Evolutionary conservation across 192 early-diverging fungal species (phyloP), one percentile per base, ranked within the genome.

Genomic region (Gigaspora rosea): DNA sequence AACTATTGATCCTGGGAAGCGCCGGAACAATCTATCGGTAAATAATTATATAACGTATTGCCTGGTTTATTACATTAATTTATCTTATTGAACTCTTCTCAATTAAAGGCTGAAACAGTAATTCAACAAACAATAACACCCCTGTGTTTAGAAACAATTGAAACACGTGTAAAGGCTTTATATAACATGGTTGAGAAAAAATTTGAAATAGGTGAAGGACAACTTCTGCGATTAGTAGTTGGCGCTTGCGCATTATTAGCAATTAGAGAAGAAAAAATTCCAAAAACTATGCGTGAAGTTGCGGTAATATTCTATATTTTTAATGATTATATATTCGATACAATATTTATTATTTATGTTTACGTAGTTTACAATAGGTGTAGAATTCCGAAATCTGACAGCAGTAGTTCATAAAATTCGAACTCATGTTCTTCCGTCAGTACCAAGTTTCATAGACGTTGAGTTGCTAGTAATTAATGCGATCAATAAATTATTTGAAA

Each of bases 231-330:
- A 33, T 32, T 35, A 4, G 62, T 64, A 35, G 33, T 64, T 16
- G 62, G 32, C 16, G 62, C 62, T 64, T 64, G 62, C 6, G 62
- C 62, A 33, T 64, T 64, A 36, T 64, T 64, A 35, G 62, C 33
- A 64, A 27, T 64, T 64, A 64, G 62, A 6, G 62, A 64, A 36
- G 62, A 64, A 64, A 64, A 64, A 35, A 64, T 64, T 1, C 62
- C 62, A 27, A 64, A 35, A 64, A 64, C 62, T 9, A 16, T 64
- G 62, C 27, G 62, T 33, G 62, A 64, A 64, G 16, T 64, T 8
- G 62, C 62, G 33, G 62, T 64, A 64, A 35, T 64, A 35, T 10
- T 64, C 27, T 18, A 13, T 8, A 22, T 27, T 59, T 59, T 11
- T 58, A 22, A 22, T 58, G 18, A 18, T 58, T 58, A 3, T 59